phyloP scores from a whole-genome alignment of 805 yeast genomes.

The Saccharomycopsis amapae region DNA sequence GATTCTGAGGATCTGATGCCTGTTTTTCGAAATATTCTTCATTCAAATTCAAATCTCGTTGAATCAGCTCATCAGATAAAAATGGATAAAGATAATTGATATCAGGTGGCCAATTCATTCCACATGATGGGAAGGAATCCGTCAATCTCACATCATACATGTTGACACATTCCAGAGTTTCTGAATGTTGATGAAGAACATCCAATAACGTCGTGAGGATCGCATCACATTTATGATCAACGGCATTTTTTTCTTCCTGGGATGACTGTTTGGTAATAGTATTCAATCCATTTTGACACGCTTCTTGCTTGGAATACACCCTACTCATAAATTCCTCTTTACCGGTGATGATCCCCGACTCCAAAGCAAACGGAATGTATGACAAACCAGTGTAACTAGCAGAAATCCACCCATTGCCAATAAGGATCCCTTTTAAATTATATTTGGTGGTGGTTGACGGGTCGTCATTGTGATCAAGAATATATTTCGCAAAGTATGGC shows the following conservation, averaged over 20 bases:
- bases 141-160: slow-evolving; percentile 58
- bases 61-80: slow-evolving; percentile 41
- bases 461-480: slow-evolving; percentile 32
- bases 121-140: slow-evolving; percentile 65
- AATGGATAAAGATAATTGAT: slow-evolving; percentile 46
- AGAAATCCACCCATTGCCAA: slow-evolving; percentile 79
- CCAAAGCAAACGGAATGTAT: slow-evolving; percentile 51
- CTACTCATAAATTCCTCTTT: slow-evolving; percentile 15
- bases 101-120: slow-evolving; percentile 76
- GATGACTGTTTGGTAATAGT: slow-evolving; percentile 11
- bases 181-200: slow-evolving; percentile 27
- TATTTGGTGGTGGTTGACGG: slow-evolving; percentile 21
- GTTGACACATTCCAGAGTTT: slow-evolving; percentile 35
- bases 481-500: slow-evolving; percentile 59
- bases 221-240: slow-evolving; percentile 38
- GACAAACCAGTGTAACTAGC: slow-evolving; percentile 65
- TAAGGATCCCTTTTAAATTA: slow-evolving; percentile 48
- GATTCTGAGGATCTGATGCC: neutral
- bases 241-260: slow-evolving; percentile 22
- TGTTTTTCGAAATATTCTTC: slow-evolving; percentile 26
- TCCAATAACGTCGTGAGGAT: slow-evolving; percentile 28
- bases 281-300: slow-evolving; percentile 18
- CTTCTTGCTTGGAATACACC: slow-evolving; percentile 17
- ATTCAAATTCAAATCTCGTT: slow-evolving; percentile 46
- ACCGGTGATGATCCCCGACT: slow-evolving; percentile 40